Evolutionary conservation across 129 eudicot species (phyloP), one percentile per base, ranked within the genome.

Genomic region (Saposhnikovia divaricata): DNA sequence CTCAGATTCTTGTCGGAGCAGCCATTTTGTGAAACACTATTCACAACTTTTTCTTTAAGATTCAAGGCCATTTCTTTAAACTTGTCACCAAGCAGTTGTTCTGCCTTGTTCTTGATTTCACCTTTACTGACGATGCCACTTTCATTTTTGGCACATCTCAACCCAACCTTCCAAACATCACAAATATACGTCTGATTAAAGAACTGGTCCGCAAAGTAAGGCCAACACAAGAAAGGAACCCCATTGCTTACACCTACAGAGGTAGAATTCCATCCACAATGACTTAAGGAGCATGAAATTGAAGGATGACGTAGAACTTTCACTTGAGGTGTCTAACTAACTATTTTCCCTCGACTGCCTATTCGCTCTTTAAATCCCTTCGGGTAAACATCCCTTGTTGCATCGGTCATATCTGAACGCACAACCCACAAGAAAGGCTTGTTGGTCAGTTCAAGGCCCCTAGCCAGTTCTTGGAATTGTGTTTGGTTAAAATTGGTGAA

Each of bases 181-280:
- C 87, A 82, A 42, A 90, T 85, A 61, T 91, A 93, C 39, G 74
- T 86, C 79, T 80, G 85, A 57, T 91, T 90, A 39, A 82, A 69
- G 72, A 85, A 79, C 55, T 93, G 98, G 79, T 93, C 98, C 0
- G 85, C 88, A 78, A 87, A 90, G 79, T 90, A 92, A 21, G 95
- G 96, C 93, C 96, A 92, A 46, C 97, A 92, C 74, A 92, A 70
- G 68, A 90, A 87, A 31, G 91, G 93, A 9, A 92, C 50, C 7
- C 96, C 97, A 63, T 85, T 87, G 83, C 91, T 82, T 14, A 88
- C 76, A 50, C 91, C 89, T 83, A 90, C 98, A 27, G 86, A 25
- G 14, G 92, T 89, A 14, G 98, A 93, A 72, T 92, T 90, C 96
- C 97, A 90, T 23, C 97, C 96, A 57, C 93, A 90, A 18, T 92